phyloP scores from a whole-genome alignment of 352 stramenopile genomes.

The Pythium pyrilobum region DNA sequence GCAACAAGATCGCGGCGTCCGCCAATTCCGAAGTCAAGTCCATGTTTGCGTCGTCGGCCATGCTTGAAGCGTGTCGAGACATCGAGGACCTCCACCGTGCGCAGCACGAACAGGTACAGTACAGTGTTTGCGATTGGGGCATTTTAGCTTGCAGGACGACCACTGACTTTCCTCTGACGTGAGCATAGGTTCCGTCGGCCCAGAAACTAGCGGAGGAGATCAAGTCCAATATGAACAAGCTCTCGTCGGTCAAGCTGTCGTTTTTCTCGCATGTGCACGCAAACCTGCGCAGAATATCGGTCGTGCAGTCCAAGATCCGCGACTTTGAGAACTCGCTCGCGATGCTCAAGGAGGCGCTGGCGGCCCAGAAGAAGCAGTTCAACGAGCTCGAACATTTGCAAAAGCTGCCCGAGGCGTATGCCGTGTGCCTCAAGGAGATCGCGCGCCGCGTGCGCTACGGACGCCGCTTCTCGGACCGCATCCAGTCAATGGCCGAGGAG shows the following conservation, averaged over 20 bases:
- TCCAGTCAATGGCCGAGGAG: conserved; percentile 85
- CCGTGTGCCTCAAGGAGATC: conserved; percentile 75
- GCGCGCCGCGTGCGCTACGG: conserved; percentile 68
- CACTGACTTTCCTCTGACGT: conserved; percentile 2
- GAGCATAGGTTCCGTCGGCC: conserved; percentile 47
- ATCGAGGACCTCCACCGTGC: conserved; percentile 75
- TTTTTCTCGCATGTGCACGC: conserved; percentile 56
- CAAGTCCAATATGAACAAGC: conserved; percentile 40
- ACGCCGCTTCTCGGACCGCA: conserved; percentile 64
- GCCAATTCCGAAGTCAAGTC: conserved; percentile 46
- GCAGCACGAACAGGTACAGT: conserved; percentile 73
- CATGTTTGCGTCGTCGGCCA: conserved; percentile 77
- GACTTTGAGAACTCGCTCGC: conserved; percentile 85
- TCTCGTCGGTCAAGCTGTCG: conserved; percentile 47
- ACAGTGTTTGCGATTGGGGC: too few relatives aligned
- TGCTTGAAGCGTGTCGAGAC: conserved; percentile 75
- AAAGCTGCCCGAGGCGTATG: conserved; percentile 78
- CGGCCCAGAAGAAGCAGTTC: conserved; percentile 80
- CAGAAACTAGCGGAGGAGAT: conserved; percentile 65
- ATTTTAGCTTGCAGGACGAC: too few relatives aligned
- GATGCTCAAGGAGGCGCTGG: conserved; percentile 72
- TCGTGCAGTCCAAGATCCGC: conserved; percentile 82
- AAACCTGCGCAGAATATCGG: conserved; percentile 66
- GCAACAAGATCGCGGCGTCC: conserved; percentile 54
- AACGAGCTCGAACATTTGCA: conserved; percentile 81